These are phyloP conservation scores for Colletotrichum sp. DNA, from an alignment of 2,329 filamentous ascomycete species.

Conservation along the genomic window DNA sequence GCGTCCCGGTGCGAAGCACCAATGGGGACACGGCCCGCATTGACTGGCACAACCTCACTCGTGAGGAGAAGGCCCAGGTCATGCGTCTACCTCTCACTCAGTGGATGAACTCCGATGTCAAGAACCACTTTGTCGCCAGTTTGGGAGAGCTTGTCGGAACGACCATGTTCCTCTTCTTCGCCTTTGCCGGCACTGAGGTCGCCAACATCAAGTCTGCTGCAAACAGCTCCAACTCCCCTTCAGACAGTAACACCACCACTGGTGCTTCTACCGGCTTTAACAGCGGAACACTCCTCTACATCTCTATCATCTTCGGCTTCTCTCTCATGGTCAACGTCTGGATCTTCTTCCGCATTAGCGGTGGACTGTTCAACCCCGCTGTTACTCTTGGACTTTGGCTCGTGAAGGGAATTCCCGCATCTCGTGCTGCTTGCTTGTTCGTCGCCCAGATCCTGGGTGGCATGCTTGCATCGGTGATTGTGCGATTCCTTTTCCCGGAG, in stretches of 20 bases:
- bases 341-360: slow-evolving; percentile 51
- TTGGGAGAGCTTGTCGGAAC: slow-evolving; percentile 45
- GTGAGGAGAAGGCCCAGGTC: slow-evolving; percentile 44
- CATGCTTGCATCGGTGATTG: slow-evolving; percentile 45
- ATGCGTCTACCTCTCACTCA: slow-evolving; percentile 47
- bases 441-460: slow-evolving; percentile 54
- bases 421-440: slow-evolving; percentile 52
- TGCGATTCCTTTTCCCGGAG: slow-evolving; percentile 46
- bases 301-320: slow-evolving; percentile 45
- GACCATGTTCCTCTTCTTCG: slow-evolving; percentile 47
- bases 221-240: slow-evolving; percentile 16
- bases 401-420: slow-evolving; percentile 48
- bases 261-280: slow-evolving; percentile 47
- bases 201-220: slow-evolving; percentile 41
- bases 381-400: slow-evolving; percentile 57
- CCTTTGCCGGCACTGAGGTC: slow-evolving; percentile 44
- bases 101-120: slow-evolving; percentile 51
- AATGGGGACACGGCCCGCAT: slow-evolving; percentile 26
- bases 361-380: slow-evolving; percentile 40
- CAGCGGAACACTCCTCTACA: slow-evolving; percentile 45
- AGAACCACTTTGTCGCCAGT: slow-evolving; percentile 45
- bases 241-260: slow-evolving; percentile 40
- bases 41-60: slow-evolving; percentile 41
- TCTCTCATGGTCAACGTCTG: slow-evolving; percentile 51
- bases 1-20: slow-evolving; percentile 6